Evolutionary conservation across 495 filamentous ascomycete genomes (phyloP), one percentile per base, ranked within the genome.

Genomic region (Glonium stellatum): DNA sequence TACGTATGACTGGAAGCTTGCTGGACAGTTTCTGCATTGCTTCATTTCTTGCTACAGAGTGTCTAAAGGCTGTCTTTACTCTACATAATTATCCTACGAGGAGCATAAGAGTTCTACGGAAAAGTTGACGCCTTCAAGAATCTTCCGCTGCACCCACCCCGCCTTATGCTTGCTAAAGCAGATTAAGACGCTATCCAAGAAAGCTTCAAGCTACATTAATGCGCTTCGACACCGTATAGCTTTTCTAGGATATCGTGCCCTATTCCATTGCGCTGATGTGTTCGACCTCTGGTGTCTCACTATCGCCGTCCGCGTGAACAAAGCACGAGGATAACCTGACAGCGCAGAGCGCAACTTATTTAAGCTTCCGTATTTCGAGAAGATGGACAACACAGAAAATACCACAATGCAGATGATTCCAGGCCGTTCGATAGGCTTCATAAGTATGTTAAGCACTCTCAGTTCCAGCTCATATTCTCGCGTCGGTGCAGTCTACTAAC

Each of bases 391-490:
- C 42, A 54, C 56, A 49, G 61, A 63, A 41, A 58, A 64, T 22
- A 52, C 23, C n/a, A 54, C 63, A 57, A 82, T 84, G 80, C 84
- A 87, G 72, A 82, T 96, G 22, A 76, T 86, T 67, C 91, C 91
- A 6, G 85, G 87, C 41, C 83, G 85, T 63, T 86, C 82, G 31
- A 72, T 97, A 37, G 90, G 90, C 19, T 90, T 89, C 65, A 79
- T 96, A 53, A 81, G 89, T 86, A 82, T 66, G 77, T 73, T 52
- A n/a, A 21, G 5, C 25, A 9, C 48, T 51, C 6, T 6, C 8
- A 48, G 5, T 31, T 19, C 47, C 3, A 23, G 8, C 21, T 31
- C 48, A 22, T 23, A 1, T 25, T 15, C 19, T 51, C 48, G 23
- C 18, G 21, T 23, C 25, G 13, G 48, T n/a, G 18, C 19, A 51